Base-by-base conservation (phyloP, 495 filamentous ascomycete genomes). In the Penicillium macrosclerotiorum region DNA sequence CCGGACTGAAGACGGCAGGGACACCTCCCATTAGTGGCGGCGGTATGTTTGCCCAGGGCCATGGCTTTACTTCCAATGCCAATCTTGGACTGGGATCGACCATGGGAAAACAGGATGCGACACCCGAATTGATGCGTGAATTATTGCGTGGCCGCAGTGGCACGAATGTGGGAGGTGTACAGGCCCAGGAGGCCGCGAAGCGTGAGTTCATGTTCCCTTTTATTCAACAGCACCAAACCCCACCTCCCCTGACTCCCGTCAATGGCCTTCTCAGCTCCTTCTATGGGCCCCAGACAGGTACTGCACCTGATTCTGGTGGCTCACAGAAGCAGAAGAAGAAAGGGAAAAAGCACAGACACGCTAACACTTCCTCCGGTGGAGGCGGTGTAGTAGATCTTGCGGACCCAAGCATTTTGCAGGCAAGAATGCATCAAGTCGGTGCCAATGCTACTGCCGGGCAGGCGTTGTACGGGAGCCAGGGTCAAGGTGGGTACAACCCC, bases 341-440 rank as follows among this genome's bases (percentile, higher is more conserved):
- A 87, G 89, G 88, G 82, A 95, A 94, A 84, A 93, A 94, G 86
- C 90, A 94, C 77, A 94, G 89, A 85, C 89, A 95, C 85, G 90
- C 90, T 93, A 94, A 95, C 88, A 95, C 90, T 92, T 95, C 90
- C 87, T 93, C 90, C 83, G 92, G 88, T 81, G 89, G 89, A 80
- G 89, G 89, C 77, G 89, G 86, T 80, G 82, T 95, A 89, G 90
- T 94, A 78, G 89, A 96, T 91, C 87, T 95, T 90, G 88, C 87
- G 78, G 90, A 96, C 87, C 89, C 92, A 76, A 96, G 90, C 80
- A 95, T 97, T 79, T 83, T 99, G 79, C 93, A 96, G 77, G 89
- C 88, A 70, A 87, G 93, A 77, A 88, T 95, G 81, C 90, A 91
- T 70, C 88, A 94, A 71, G 83, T 82, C 65, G 84, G 85, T 80